A percentile compares a stretch with the other conserved stretches of the same genome.
Evolutionary conservation across 371 early-diverging fungal genomes (phyloP).

Genomic region (Mortierella sp.): DNA sequence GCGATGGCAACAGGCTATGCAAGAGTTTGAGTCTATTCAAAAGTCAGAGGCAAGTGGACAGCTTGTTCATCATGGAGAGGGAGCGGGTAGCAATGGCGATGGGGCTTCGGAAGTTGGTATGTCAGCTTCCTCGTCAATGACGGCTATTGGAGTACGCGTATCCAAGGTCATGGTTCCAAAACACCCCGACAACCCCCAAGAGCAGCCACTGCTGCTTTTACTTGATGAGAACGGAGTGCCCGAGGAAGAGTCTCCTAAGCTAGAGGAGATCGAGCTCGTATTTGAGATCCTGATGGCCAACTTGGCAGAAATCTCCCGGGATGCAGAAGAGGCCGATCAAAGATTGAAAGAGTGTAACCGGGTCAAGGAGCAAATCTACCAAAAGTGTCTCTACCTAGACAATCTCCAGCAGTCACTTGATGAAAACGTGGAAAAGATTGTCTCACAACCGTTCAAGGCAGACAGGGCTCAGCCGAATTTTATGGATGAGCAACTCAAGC

Average conservation of each 20-base stretch:
- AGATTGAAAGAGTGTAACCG: conserved; percentile 53
- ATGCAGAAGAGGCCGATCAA: conserved; percentile 58
- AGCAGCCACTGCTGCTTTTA: conserved; percentile 33
- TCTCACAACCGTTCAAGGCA: conserved; percentile 48
- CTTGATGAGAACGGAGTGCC: conserved; percentile 26
- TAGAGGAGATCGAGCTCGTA: conserved; percentile 65
- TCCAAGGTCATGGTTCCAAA: conserved; percentile 34
- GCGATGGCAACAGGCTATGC: conserved; percentile 47
- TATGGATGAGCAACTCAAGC: conserved; percentile 42
- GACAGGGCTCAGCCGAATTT: conserved; percentile 28
- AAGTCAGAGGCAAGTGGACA: conserved; percentile 21
- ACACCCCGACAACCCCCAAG: conserved; percentile 25
- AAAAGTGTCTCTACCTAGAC: conserved; percentile 59
- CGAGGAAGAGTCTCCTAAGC: conserved; percentile 31
- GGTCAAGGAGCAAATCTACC: conserved; percentile 64
- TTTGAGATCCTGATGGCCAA: conserved; percentile 69
- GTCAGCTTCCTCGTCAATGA: conserved; percentile 3
- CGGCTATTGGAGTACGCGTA: conserved; percentile 2
- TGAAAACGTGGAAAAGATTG: conserved; percentile 47
- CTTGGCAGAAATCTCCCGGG: conserved; percentile 66
- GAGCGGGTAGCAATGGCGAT: conserved; percentile 1
- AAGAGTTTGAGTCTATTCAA: conserved; percentile 35
- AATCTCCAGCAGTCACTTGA: conserved; percentile 42
- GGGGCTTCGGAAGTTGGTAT: not conserved
- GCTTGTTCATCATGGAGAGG: conserved; percentile 11